Evolutionary conservation across 495 filamentous ascomycete species (phyloP).

Genomic region (Oleoguttula mirabilis): DNA sequence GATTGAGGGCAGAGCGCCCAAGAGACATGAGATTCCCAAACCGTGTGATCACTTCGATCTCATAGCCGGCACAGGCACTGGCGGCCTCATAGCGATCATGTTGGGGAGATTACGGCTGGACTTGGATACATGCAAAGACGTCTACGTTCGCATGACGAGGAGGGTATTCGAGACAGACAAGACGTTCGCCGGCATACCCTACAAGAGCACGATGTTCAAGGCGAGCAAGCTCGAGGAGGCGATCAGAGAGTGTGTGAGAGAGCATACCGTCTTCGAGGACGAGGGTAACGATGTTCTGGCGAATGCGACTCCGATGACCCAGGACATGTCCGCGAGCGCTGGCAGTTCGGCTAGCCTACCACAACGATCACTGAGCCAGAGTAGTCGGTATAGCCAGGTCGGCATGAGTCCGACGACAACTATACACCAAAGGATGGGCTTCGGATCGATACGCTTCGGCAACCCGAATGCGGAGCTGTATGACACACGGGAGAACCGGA

Average conservation of each 20-base stretch:
- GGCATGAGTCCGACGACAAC: conserved; percentile 23
- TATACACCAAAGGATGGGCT: conserved; percentile 11
- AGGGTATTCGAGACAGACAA: conserved; percentile 97
- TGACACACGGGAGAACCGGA: conserved; percentile 70
- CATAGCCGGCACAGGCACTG: conserved; percentile 88
- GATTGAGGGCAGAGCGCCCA: conserved; percentile 67
- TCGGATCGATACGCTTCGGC: conserved; percentile 36
- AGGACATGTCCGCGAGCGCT: conserved; percentile 14
- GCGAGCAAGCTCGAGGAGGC: conserved; percentile 90
- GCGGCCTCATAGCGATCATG: conserved; percentile 93
- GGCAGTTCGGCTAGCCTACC: conserved; percentile 5
- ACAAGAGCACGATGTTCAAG: conserved; percentile 88
- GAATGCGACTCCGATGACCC: conserved; percentile 19
- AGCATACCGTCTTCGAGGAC: conserved; percentile 68
- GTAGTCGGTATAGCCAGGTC: conserved; percentile 44
- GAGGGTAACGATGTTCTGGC: conserved; percentile 53
- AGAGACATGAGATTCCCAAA: conserved; percentile 80
- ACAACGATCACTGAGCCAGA: conserved; percentile 39
- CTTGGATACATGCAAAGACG: conserved; percentile 87
- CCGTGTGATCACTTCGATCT: conserved; percentile 98
- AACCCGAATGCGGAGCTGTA: conserved; percentile 60
- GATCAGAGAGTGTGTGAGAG: conserved; percentile 75
- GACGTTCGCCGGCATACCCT: conserved; percentile 87
- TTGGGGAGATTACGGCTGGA: conserved; percentile 83
- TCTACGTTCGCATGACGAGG: conserved; percentile 87